Evolutionary conservation across 2,329 filamentous ascomycete genomes (phyloP).

Genomic region (Ophiosphaerella narmari): DNA sequence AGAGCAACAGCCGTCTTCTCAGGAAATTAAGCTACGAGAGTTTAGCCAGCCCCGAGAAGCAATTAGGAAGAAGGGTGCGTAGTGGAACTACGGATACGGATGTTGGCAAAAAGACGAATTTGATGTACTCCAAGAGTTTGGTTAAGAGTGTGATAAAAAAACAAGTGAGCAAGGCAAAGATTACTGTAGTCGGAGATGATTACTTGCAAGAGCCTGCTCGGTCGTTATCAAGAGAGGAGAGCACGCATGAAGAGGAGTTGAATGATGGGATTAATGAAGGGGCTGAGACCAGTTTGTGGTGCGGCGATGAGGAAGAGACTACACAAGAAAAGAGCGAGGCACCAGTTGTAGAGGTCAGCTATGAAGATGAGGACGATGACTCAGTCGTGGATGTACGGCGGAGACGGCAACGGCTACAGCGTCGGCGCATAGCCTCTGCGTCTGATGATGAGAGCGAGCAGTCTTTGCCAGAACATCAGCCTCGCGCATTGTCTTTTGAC

Average conservation of each 20-base stretch:
- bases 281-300: slow-evolving; percentile 37
- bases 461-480: neutral
- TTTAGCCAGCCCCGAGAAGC: slow-evolving; percentile 32
- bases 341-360: slow-evolving; percentile 9
- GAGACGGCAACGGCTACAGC: slow-evolving; percentile 17
- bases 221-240: slow-evolving; percentile 6
- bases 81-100: slow-evolving; percentile 21
- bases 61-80: slow-evolving; percentile 20
- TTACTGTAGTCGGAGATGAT: slow-evolving; percentile 15
- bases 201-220: slow-evolving; percentile 17
- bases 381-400: slow-evolving; percentile 25
- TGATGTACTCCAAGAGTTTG: slow-evolving; percentile 36
- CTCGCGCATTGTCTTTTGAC: neutral
- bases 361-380: slow-evolving; percentile 34
- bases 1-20: slow-evolving; percentile 36
- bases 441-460: slow-evolving; percentile 26
- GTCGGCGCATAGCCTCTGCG: slow-evolving; percentile 25
- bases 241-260: slow-evolving; percentile 7
- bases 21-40: slow-evolving; percentile 36
- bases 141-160: slow-evolving; percentile 34
- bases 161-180: slow-evolving; percentile 15
- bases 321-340: slow-evolving; percentile 3
- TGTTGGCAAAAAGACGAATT: slow-evolving; percentile 14
- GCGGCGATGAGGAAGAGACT: slow-evolving; percentile 30
- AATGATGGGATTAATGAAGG: slow-evolving; percentile 23